Evolutionary conservation across 805 yeast genomes (phyloP).

Genomic region (Teunomyces atbi): DNA sequence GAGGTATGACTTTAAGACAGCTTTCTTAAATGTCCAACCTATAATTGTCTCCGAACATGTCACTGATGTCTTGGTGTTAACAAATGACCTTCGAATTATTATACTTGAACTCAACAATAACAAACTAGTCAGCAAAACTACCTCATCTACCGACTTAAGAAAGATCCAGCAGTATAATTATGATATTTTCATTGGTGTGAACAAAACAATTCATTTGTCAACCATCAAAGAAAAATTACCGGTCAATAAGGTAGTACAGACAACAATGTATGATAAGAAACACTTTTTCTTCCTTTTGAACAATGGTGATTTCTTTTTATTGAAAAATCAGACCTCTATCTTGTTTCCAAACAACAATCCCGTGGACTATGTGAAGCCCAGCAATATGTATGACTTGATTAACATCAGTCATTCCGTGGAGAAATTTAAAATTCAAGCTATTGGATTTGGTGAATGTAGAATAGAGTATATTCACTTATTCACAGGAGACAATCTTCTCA

Average conservation of each 20-base stretch:
- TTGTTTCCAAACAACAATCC: conserved; percentile 4
- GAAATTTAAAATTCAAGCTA: conserved; percentile 24
- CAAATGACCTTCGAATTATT: conserved; percentile 27
- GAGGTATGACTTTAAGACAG: conserved; percentile 33
- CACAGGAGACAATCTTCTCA: conserved; percentile 37
- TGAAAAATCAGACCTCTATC: conserved; percentile 28
- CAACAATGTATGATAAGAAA: conserved; percentile 24
- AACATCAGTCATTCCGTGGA: conserved; percentile 31
- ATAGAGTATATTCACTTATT: conserved; percentile 27
- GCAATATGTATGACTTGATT: conserved; percentile 36
- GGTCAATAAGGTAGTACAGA: conserved; percentile 20
- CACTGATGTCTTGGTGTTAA: conserved; percentile 24
- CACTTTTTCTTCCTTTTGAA: conserved; percentile 36
- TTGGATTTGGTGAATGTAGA: conserved; percentile 14
- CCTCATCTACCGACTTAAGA: conserved; percentile 3
- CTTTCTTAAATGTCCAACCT: conserved; percentile 19
- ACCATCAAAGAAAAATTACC: conserved; percentile 27
- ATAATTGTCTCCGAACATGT: conserved; percentile 4
- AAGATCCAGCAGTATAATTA: conserved; percentile 13
- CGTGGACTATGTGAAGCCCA: conserved; percentile 12
- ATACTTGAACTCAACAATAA: conserved; percentile 22
- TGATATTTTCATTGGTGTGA: conserved; percentile 28
- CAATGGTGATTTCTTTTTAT: conserved; percentile 39
- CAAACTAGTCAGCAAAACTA: conserved; percentile 8
- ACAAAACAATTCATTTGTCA: conserved; percentile 33